Evolutionary conservation across 805 yeast genomes (phyloP).

Genomic region (Osmozyma mogii): DNA sequence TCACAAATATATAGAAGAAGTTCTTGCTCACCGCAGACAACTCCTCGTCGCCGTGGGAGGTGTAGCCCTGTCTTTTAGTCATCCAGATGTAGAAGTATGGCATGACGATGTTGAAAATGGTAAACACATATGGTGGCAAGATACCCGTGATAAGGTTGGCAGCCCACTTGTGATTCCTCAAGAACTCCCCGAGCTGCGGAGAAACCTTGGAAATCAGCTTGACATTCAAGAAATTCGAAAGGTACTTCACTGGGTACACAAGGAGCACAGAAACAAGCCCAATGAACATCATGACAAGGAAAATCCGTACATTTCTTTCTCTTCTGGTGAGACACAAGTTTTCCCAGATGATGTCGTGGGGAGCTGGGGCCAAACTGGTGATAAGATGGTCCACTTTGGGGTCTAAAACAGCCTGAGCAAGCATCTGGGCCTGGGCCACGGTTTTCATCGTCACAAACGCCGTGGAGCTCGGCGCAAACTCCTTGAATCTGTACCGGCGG

Average conservation of each 20-base stretch:
- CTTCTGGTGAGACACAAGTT: conserved; percentile 73
- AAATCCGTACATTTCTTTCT: conserved; percentile 60
- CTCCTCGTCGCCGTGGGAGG: conserved; percentile 91
- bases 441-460: conserved; percentile 94
- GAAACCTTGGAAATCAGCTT: conserved; percentile 73
- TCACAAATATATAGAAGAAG: conserved; percentile 90
- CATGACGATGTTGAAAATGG: conserved; percentile 70
- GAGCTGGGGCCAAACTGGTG: conserved; percentile 87
- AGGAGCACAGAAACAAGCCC: conserved; percentile 64
- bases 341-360: conserved; percentile 91
- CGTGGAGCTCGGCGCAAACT: conserved; percentile 77
- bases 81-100: conserved; percentile 85
- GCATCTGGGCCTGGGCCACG: conserved; percentile 93
- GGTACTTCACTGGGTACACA: conserved; percentile 74
- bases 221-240: conserved; percentile 74
- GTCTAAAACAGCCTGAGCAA: conserved; percentile 91
- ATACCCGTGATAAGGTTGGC: conserved; percentile 78
- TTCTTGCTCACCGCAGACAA: conserved; percentile 84
- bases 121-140: conserved; percentile 85
- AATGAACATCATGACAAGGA: conserved; percentile 57
- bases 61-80: conserved; percentile 77
- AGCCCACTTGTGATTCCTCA: conserved; percentile 62
- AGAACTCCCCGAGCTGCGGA: conserved; percentile 70
- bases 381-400: conserved; percentile 81
- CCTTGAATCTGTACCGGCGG: conserved; percentile 50